A percentile compares a stretch with the other conserved stretches of the same genome.
Evolutionary conservation across 805 yeast species (phyloP).

Genomic region (Pachysolen tannophilus): DNA sequence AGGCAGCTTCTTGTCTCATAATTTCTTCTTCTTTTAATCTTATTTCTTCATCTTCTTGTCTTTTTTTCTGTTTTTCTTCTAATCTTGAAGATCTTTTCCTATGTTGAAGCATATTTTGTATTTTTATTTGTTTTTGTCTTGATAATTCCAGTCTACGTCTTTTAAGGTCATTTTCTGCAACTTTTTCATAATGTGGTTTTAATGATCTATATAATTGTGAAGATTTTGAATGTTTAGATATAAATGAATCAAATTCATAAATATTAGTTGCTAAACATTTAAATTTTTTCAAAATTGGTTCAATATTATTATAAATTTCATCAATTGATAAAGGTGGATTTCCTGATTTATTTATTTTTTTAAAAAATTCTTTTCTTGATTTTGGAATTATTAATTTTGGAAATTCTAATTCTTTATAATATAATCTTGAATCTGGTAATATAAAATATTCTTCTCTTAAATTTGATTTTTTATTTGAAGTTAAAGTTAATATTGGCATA

Average conservation of each 20-base stretch:
- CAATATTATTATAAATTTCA: constrained; percentile 15
- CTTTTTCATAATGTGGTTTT: constrained; percentile 23
- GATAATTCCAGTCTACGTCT: constrained; percentile 46
- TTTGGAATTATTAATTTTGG: constrained; percentile 27
- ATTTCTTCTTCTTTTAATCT: constrained; percentile 37
- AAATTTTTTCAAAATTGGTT: constrained; percentile 29
- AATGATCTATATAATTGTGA: constrained; percentile 20
- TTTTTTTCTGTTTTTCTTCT: constrained; percentile 50
- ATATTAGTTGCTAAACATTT: constrained; percentile 34
- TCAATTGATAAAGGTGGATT: neutral
- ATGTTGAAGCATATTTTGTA: constrained; percentile 55
- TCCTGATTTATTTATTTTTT: constrained; percentile 14
- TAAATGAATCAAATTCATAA: constrained; percentile 30
- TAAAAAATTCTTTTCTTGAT: constrained; percentile 20
- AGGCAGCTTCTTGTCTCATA: constrained; percentile 35
- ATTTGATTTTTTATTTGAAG: constrained; percentile 10
- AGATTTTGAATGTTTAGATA: constrained; percentile 12
- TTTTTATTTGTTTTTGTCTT: constrained; percentile 54
- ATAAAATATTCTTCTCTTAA: constrained; percentile 23
- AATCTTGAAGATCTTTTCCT: constrained; percentile 70
- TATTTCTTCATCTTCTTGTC: constrained; percentile 44
- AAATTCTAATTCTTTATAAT: constrained; percentile 26
- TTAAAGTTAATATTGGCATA: constrained; percentile 14
- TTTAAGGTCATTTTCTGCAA: constrained; percentile 38
- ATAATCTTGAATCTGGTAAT: constrained; percentile 46